Percentiles rank a stretch among this genome's conserved stretches.
These are phyloP conservation scores for Acer yangbiense DNA, from an alignment of 345 rosid species.

Conservation along the genomic window DNA sequence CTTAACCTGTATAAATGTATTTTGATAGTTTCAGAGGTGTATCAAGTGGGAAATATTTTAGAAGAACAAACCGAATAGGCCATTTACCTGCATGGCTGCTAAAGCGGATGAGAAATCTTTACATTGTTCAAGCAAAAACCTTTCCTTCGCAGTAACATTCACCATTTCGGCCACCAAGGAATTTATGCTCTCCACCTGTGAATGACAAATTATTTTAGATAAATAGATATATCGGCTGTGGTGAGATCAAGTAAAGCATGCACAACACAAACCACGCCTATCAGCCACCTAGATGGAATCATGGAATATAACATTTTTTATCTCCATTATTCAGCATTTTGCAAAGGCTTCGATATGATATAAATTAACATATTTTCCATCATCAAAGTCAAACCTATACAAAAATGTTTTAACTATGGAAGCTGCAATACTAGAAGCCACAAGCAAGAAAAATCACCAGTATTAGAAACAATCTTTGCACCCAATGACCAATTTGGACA, in stretches of 20 bases:
- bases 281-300: not conserved
- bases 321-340: not conserved
- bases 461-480: not conserved
- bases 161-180: constrained; percentile 62
- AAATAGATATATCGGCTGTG: not conserved
- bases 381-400: not conserved
- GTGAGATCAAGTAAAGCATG: constrained; percentile 7
- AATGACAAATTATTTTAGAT: constrained; percentile 9
- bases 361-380: constrained; percentile 3
- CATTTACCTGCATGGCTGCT: constrained; percentile 77
- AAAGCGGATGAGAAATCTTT: constrained; percentile 63
- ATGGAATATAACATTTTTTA: not conserved
- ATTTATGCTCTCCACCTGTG: constrained; percentile 80
- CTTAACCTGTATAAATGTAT: constrained; percentile 54
- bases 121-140: constrained; percentile 62
- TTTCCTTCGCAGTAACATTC: constrained; percentile 69
- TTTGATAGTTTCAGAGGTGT: constrained; percentile 4
- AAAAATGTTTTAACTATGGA: not conserved
- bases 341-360: not conserved
- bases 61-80: not conserved
- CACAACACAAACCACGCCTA: too few species aligned
- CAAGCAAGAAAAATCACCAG: not conserved
- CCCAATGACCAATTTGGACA: not conserved
- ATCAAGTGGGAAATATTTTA: constrained; percentile 3
- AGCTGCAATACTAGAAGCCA: constrained; percentile 4